A percentile compares a stretch with the other conserved stretches of the same genome.
Evolutionary conservation across 1,284 basidiomycete species (phyloP).

Genomic region (Cutaneotrichosporon sp.): DNA sequence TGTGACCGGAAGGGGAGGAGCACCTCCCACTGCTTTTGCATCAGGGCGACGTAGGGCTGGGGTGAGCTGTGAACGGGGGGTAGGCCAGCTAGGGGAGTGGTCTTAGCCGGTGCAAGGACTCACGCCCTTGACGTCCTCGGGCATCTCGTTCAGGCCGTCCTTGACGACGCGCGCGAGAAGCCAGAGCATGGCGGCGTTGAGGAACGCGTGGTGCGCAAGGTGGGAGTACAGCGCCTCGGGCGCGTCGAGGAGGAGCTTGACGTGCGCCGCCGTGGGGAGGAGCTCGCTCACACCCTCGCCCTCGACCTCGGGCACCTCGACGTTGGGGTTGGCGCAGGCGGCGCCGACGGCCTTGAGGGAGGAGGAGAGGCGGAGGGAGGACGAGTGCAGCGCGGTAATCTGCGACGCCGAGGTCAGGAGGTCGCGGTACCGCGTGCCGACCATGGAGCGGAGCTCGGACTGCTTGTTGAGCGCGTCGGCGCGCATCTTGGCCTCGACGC

Average conservation of each 20-base stretch:
- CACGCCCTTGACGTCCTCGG: conserved; percentile 37
- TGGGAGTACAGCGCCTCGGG: conserved; percentile 81
- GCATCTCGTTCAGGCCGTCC: conserved; percentile 41
- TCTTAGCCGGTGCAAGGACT: no score
- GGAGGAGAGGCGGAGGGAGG: conserved; percentile 56
- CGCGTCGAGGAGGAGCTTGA: conserved; percentile 81
- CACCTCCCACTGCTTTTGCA: conserved; percentile 85
- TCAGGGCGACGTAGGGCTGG: conserved; percentile 63
- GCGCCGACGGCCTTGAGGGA: conserved; percentile 44
- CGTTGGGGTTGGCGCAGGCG: conserved; percentile 39
- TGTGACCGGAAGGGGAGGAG: conserved; percentile 79
- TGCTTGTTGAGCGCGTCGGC: conserved; percentile 84
- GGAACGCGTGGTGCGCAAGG: conserved; percentile 72
- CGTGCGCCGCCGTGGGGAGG: conserved; percentile 77
- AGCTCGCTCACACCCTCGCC: conserved; percentile 60
- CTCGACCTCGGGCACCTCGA: conserved; percentile 26
- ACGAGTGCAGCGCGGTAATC: conserved; percentile 64
- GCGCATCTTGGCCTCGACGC: conserved; percentile 69
- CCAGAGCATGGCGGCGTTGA: conserved; percentile 82
- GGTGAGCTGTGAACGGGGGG: no score
- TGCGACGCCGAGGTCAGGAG: conserved; percentile 85
- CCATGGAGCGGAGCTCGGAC: conserved; percentile 89
- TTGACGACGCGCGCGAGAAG: conserved; percentile 75
- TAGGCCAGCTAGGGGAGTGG: no score
- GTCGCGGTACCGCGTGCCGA: conserved; percentile 93